These are phyloP conservation scores for Claviceps purpurea DNA, from an alignment of 2,329 filamentous ascomycete species.

Conservation along the genomic window DNA sequence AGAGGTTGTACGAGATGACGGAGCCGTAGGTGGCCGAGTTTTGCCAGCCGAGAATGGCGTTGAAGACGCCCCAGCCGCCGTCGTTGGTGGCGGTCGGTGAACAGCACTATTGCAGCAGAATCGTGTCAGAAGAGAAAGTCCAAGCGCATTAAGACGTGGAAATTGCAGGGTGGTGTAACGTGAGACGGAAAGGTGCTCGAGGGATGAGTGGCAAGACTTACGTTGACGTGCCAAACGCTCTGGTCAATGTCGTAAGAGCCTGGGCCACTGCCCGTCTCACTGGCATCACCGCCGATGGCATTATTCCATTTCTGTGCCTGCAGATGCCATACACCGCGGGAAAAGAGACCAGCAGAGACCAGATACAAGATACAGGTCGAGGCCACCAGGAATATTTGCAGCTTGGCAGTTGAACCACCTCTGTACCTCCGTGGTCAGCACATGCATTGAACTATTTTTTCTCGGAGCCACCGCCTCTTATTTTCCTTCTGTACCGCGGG, in stretches of 20 bases:
- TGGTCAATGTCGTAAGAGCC: slow-evolving; percentile 69
- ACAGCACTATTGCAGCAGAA: slow-evolving; percentile 46
- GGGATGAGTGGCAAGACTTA: slow-evolving; percentile 24
- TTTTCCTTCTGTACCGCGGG: background rate
- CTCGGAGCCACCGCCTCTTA: too few relatives aligned
- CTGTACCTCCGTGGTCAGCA: slow-evolving; percentile 11
- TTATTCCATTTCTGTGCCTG: slow-evolving; percentile 58
- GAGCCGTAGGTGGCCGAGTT: slow-evolving; percentile 83
- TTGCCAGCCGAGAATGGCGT: slow-evolving; percentile 73
- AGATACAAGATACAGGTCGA: slow-evolving; percentile 78
- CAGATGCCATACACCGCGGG: slow-evolving; percentile 61
- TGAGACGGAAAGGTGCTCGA: too few relatives aligned
- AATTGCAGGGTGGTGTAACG: too few relatives aligned
- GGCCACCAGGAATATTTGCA: slow-evolving; percentile 65
- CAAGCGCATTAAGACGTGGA: too few relatives aligned
- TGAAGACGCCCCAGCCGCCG: slow-evolving; percentile 78
- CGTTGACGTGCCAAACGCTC: slow-evolving; percentile 73
- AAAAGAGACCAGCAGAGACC: slow-evolving; percentile 71
- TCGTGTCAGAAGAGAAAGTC: too few relatives aligned
- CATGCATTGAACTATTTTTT: background rate
- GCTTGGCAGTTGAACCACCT: slow-evolving; percentile 27
- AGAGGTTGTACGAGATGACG: slow-evolving; percentile 75
- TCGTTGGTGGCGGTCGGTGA: slow-evolving; percentile 59
- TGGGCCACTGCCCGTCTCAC: slow-evolving; percentile 41
- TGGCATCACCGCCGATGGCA: slow-evolving; percentile 43